Conservation (phyloP, 768 basidiomycete genomes). For the Cystobasidium onofrii region DNA sequence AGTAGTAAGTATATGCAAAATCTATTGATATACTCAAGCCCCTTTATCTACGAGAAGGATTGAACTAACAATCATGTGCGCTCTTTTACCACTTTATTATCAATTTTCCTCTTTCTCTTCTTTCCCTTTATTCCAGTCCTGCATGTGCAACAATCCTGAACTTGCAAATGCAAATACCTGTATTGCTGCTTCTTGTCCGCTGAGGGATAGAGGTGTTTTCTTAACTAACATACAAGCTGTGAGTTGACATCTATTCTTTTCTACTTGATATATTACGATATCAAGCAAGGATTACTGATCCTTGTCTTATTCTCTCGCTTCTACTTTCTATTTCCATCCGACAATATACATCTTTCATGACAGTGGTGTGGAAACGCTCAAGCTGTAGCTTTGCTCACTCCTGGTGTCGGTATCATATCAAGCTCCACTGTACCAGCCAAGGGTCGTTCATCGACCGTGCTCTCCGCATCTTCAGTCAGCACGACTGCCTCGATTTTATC, state of each 20-base stretch:
- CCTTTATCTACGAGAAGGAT: no score
- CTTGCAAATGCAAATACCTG: not conserved
- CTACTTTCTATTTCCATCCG: not conserved
- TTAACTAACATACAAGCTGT: not conserved
- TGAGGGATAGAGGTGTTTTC: not conserved
- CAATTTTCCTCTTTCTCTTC: no score
- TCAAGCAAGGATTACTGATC: no score
- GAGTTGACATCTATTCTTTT: no score
- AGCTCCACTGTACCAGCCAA: not conserved
- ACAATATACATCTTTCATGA: no score
- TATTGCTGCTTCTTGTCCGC: not conserved
- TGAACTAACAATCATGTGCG: no score
- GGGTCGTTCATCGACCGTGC: not conserved
- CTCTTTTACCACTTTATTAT: no score
- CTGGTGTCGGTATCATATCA: not conserved
- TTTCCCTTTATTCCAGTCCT: not conserved
- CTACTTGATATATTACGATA: no score
- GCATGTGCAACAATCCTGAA: not conserved
- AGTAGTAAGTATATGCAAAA: not conserved
- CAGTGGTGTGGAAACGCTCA: constrained; percentile 6
- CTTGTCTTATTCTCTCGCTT: not conserved
- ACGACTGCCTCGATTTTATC: not conserved
- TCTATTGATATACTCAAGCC: no score
- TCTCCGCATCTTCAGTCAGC: not conserved
- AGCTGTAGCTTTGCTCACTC: not conserved